Base-by-base conservation (phyloP, 345 rosid species). In the Mercurialis annua region DNA sequence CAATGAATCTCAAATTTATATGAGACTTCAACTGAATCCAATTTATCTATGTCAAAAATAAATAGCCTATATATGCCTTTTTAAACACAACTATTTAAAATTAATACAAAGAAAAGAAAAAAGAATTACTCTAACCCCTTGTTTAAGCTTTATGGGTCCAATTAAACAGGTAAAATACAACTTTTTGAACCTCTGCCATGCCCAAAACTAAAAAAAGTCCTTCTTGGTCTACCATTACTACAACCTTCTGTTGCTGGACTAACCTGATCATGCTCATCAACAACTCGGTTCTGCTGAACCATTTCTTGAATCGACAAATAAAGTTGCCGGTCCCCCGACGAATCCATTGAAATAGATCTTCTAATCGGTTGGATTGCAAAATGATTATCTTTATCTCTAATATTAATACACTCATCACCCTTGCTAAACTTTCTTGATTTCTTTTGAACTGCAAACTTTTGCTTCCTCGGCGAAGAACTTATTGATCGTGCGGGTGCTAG, bases 311-410 rank as follows among this genome's bases (percentile, higher is more conserved):
- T 80, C 26, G 94, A 60, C 11, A 63, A 47, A 62, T 77, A 81
- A 2, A 89, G 72, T 18, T 83, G 90, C 40, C 89, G 67, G 71
- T 90, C 92, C 1, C 81, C 82, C 0, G 93, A 87, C 0, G 96
- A 90, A 67, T 93, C 97, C 98, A 93, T 84, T 0, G 98, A 93
- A 20, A 93, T 76, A 7, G 98, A 93, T 71, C 98, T 85, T 58
- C 97, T 77, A 2, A 93, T 77, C 10, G 96, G 96, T 65, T 87
- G 87, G 50, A 90, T 68, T 64, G 76, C 82, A 30, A 88, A 89
- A 17, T 75, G 84, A 8, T 84, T 86, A 34, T 76, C 83, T 34
- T 78, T 81, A 21, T 81, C 80, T 84, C 97, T 85, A 0, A 72
- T 81, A 42, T 87, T 84, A 49, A 92, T 90, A 31, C 88, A 84